These are phyloP conservation scores for Boletus rufocinnamomeus DNA, from an alignment of 768 basidiomycete genomes.

Conservation along the genomic window DNA sequence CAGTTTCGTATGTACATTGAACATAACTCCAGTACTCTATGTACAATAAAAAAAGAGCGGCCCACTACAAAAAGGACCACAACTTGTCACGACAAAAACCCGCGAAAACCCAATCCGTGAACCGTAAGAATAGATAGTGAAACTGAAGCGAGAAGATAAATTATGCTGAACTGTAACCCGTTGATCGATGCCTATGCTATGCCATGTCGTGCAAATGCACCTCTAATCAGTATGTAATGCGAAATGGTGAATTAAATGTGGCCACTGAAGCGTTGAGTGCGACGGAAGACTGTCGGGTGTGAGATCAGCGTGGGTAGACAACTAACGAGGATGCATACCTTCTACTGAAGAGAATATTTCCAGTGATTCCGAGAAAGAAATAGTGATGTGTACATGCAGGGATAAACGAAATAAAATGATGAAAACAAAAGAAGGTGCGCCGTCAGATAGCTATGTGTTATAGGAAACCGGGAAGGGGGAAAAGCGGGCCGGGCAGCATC, in stretches of 20 bases:
- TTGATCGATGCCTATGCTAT: constrained; percentile 14
- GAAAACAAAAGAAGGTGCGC: neutral
- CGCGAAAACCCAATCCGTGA: neutral
- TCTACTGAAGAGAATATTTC: neutral
- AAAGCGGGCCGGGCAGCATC: neutral
- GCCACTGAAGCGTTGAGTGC: neutral
- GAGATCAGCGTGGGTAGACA: neutral
- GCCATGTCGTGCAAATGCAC: constrained; percentile 17
- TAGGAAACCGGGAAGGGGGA: neutral
- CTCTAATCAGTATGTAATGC: constrained; percentile 16
- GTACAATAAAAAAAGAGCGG: neutral
- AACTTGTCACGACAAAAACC: neutral
- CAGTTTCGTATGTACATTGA: neutral
- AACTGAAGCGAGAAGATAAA: neutral
- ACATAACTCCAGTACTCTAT: neutral
- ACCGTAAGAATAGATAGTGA: neutral
- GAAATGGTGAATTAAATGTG: neutral
- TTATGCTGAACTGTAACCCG: constrained; percentile 6
- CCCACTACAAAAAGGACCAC: neutral
- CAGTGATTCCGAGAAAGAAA: neutral
- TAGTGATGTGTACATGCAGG: constrained; percentile 1
- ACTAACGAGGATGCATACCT: constrained; percentile 3
- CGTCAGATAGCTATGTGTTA: neutral
- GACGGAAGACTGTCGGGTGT: neutral
- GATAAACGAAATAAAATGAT: neutral